Percentiles rank a stretch among this genome's conserved stretches.
Conservation (phyloP, 2,329 filamentous ascomycete species). For the Ceratocystis colombiana region DNA sequence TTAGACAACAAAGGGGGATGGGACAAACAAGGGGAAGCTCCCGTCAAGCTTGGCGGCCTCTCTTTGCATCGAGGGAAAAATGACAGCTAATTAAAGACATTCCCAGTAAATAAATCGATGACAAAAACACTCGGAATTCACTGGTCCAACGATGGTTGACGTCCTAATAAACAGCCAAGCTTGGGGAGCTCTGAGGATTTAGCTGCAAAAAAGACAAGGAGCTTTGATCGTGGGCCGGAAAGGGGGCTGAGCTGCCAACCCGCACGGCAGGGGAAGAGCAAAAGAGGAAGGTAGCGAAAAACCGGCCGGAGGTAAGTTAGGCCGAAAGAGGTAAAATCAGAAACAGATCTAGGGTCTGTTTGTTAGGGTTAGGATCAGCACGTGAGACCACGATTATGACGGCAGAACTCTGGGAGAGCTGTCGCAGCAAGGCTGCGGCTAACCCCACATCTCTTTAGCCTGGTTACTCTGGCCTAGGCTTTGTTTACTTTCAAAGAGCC, state of each 20-base stretch:
- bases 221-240: slow-evolving; percentile 7
- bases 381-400: too few relatives aligned
- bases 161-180: slow-evolving; percentile 6
- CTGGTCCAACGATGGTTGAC: not conserved
- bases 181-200: slow-evolving; percentile 6
- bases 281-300: not conserved
- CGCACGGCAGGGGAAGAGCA: not conserved
- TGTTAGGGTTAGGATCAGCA: fast-evolving
- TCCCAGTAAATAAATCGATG: not conserved
- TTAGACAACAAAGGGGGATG: not conserved
- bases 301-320: too few relatives aligned
- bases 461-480: slow-evolving; percentile 9
- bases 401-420: too few relatives aligned
- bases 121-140: not conserved
- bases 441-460: not conserved
- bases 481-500: slow-evolving; percentile 22
- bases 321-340: too few relatives aligned
- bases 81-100: not conserved
- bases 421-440: too few relatives aligned
- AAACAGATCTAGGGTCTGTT: too few relatives aligned
- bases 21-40: not conserved
- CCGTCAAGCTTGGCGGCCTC: not conserved
- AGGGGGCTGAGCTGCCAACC: slow-evolving; percentile 6
- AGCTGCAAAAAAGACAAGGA: not conserved
- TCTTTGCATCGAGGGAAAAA: not conserved